Evolutionary conservation across 306 rosid species (phyloP), one percentile per base, ranked within the genome.

Genomic region (Vigna trinervia): DNA sequence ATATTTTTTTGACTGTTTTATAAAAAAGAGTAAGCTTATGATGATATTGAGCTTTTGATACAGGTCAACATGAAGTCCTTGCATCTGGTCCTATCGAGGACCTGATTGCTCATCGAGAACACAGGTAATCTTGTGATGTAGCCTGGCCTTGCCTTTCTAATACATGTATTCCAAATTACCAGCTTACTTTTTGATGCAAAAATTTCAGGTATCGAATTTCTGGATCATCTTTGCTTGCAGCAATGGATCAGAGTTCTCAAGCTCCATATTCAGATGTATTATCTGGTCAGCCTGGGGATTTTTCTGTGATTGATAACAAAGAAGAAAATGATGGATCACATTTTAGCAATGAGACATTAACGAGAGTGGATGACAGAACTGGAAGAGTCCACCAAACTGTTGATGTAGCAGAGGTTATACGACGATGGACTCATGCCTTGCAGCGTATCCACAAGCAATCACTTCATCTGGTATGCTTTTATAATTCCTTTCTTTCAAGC

Each of bases 11-110:
- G 30, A 79, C n/a, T 59, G 1, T 56, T 58, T 13, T 23, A 26
- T 58, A 38, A 52, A 73, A 53, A 2, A 66, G 57, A 60, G 45
- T 56, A 41, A 26, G 32, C 32, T 66, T 14, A 13, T 58, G 39
- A 50, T 76, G 72, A 72, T 71, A 20, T 50, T 66, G 59, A 72
- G 50, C 46, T 75, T 79, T 76, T 5, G 56, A 41, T 80, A 50
- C 80, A 96, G 99, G 91, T 81, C 96, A 96, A 83, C 99, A 96
- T 75, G 99, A 96, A 84, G 96, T 96, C 85, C 98, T 96, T 85
- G 99, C 99, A 60, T 96, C 98, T 60, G 99, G 99, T 39, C 99
- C 99, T 76, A 96, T 96, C 54, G 99, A 96, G 83, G 99, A 96
- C 83, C 87, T 92, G 83, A 92, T 95, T 70, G 97, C 99, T 76